Percentiles rank a stretch among this genome's conserved stretches.
Evolutionary conservation across 768 basidiomycete genomes (phyloP).

Genomic region (Agaricus subrufescens): DNA sequence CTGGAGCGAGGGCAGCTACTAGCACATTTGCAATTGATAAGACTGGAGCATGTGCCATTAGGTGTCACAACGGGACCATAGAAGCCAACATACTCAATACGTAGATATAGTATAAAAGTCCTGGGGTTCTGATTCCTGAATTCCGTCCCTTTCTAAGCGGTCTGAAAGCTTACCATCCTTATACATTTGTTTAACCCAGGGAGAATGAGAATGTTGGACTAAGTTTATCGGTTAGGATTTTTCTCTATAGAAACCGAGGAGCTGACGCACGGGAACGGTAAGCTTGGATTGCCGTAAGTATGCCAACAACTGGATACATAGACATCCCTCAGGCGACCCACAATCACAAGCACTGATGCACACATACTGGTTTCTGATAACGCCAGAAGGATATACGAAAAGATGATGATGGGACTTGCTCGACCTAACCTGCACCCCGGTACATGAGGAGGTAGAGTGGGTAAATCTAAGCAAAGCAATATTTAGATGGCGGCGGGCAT

Average conservation of each 20-base stretch:
- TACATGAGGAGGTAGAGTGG: slow-evolving; percentile 8
- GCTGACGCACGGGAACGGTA: slow-evolving; percentile 30
- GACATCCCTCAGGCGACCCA: background rate
- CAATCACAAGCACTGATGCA: background rate
- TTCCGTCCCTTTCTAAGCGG: background rate
- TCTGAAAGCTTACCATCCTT: slow-evolving; percentile 26
- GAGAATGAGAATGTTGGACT: slow-evolving; percentile 31
- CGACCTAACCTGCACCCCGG: slow-evolving; percentile 27
- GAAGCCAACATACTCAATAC: slow-evolving; percentile 25
- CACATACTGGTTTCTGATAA: slow-evolving; percentile 34
- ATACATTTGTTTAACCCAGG: slow-evolving; percentile 34
- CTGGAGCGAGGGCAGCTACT: slow-evolving; percentile 32
- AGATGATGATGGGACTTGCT: slow-evolving; percentile 31
- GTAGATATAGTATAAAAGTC: slow-evolving; percentile 36
- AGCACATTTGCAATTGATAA: slow-evolving; percentile 36
- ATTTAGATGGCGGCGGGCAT: background rate
- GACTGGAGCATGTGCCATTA: slow-evolving; percentile 14
- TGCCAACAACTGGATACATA: slow-evolving; percentile 27
- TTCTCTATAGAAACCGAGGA: background rate
- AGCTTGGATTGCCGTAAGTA: slow-evolving; percentile 31
- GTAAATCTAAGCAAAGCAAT: slow-evolving; percentile 10
- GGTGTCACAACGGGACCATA: background rate
- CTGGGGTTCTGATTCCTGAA: slow-evolving; percentile 15
- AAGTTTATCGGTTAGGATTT: background rate
- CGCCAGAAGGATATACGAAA: slow-evolving; percentile 33